phyloP scores from a whole-genome alignment of 257 asterid genomes.

The Galeopsis tetrahit region DNA sequence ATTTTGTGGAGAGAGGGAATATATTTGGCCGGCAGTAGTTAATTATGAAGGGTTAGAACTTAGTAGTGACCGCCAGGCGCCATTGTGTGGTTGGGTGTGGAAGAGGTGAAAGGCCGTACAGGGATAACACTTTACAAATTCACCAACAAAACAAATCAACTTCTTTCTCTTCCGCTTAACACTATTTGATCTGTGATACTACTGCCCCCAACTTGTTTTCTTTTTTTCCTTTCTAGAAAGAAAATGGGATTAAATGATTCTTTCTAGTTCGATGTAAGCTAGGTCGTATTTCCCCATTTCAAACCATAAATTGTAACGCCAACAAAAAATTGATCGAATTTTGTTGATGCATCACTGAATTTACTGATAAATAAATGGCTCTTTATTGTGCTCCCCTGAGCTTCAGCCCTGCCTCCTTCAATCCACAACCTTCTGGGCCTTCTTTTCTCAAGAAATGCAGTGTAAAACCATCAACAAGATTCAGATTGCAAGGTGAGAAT shows the following conservation, averaged over 20 bases:
- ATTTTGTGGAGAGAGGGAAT: too few species aligned
- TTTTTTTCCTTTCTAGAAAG: not conserved
- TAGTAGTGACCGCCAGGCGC: too few species aligned
- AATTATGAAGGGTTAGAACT: too few species aligned
- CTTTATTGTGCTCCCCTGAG: slow-evolving; percentile 61
- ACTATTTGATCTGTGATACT: too few species aligned
- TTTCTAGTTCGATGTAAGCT: slow-evolving; percentile 38
- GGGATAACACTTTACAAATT: too few species aligned
- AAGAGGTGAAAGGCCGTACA: too few species aligned
- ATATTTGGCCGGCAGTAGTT: too few species aligned
- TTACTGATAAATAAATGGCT: slow-evolving; percentile 45
- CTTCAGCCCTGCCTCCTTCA: slow-evolving; percentile 52
- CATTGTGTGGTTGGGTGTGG: too few species aligned
- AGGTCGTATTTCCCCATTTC: slow-evolving; percentile 36
- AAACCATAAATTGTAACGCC: slow-evolving; percentile 41
- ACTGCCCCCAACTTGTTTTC: not conserved
- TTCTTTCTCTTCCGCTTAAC: too few species aligned
- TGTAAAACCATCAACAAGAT: slow-evolving; percentile 47
- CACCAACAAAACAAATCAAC: too few species aligned
- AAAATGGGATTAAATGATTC: not conserved
- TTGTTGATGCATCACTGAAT: slow-evolving; percentile 16
- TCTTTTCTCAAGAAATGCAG: slow-evolving; percentile 45
- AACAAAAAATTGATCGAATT: slow-evolving; percentile 26
- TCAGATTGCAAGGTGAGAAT: slow-evolving; percentile 57
- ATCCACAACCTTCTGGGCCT: slow-evolving; percentile 44